Conservation (phyloP, 1,284 basidiomycete species). For the Blastosporella zonata region DNA sequence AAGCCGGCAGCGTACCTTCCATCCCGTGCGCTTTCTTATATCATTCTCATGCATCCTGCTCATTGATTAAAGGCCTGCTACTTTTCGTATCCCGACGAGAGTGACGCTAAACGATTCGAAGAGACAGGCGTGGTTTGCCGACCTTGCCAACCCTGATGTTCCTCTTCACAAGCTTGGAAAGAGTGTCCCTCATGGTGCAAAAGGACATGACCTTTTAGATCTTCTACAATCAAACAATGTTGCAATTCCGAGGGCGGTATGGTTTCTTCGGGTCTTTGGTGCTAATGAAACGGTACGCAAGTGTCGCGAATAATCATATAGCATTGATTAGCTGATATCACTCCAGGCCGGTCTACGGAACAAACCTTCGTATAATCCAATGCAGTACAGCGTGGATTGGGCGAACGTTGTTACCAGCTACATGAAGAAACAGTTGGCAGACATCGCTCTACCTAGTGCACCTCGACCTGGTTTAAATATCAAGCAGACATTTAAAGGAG, state of each 20-base stretch:
- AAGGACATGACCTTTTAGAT: conserved; percentile 89
- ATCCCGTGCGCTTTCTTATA: conserved; percentile 53
- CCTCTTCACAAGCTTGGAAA: conserved; percentile 87
- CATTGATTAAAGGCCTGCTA: conserved; percentile 49
- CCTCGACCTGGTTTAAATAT: conserved; percentile 71
- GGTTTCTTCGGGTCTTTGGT: conserved; percentile 95
- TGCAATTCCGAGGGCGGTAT: conserved; percentile 84
- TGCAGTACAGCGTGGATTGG: conserved; percentile 89
- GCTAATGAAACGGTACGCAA: conserved; percentile 83
- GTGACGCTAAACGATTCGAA: conserved; percentile 91
- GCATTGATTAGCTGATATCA: background rate
- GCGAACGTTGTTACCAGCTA: conserved; percentile 85
- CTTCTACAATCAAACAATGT: conserved; percentile 82
- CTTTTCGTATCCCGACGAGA: conserved; percentile 83
- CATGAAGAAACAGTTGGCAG: conserved; percentile 84
- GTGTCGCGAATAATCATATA: conserved; percentile 1
- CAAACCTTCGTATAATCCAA: conserved; percentile 72
- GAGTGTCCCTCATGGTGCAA: conserved; percentile 91
- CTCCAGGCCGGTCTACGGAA: conserved; percentile 66
- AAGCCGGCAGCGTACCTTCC: conserved; percentile 49
- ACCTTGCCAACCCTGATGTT: conserved; percentile 86
- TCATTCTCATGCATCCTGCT: conserved; percentile 3
- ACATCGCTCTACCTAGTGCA: conserved; percentile 81
- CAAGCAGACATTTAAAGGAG: conserved; percentile 76
- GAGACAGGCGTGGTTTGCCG: conserved; percentile 85